Conservation (phyloP, 352 stramenopile genomes). For the Globisporangium radiosum region DNA sequence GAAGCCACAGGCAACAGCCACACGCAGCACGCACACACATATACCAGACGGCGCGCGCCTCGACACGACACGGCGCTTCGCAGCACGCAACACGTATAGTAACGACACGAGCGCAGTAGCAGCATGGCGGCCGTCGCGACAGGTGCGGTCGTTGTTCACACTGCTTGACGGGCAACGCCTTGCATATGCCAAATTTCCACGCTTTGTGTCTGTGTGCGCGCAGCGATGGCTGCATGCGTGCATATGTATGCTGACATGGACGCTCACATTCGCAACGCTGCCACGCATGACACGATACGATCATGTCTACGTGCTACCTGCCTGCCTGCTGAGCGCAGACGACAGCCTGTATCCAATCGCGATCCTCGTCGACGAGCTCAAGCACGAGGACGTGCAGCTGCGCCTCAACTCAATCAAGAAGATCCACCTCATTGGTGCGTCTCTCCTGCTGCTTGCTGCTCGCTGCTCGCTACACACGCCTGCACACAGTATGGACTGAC, state of each 20-base stretch:
- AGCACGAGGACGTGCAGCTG: constrained; percentile 89
- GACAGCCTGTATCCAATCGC: constrained; percentile 85
- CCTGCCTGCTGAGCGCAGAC: constrained; percentile 18
- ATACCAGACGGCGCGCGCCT: too few species aligned
- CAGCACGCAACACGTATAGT: not conserved
- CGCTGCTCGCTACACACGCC: not conserved
- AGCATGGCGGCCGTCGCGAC: constrained; percentile 6
- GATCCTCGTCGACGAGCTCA: constrained; percentile 90
- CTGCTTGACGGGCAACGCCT: not conserved
- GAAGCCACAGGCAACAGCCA: not conserved
- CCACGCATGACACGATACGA: too few species aligned
- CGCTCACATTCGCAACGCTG: not conserved
- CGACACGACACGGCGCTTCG: not conserved
- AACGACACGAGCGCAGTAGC: not conserved
- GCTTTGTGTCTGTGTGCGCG: constrained; percentile 3
- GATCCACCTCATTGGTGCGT: constrained; percentile 84
- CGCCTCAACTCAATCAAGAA: constrained; percentile 90
- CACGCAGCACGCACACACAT: too few species aligned
- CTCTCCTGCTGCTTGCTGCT: not conserved
- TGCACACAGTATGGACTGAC: not conserved
- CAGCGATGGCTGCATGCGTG: not conserved
- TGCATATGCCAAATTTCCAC: not conserved
- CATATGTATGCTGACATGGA: not conserved
- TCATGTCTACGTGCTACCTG: not conserved
- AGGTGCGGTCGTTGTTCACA: not conserved